Evolutionary conservation across 441 rosid genomes (phyloP).

Genomic region (Dalechampia spathulata): DNA sequence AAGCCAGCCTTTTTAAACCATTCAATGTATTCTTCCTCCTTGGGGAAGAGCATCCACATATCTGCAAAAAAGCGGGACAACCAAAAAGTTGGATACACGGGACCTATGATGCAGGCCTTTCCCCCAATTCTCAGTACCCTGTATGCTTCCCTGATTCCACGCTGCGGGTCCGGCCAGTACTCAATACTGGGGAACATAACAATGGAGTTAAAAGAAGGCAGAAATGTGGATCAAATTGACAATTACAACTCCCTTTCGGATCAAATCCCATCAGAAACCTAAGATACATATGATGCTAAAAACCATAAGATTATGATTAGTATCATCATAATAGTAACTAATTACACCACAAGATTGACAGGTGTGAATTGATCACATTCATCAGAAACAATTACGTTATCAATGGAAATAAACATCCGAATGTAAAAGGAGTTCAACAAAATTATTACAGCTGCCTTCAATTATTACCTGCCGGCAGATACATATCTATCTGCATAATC

Average conservation of each 20-base stretch:
- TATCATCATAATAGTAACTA: no score
- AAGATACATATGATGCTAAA: no score
- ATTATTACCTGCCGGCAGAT: conserved; percentile 45
- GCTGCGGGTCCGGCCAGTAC: conserved; percentile 97
- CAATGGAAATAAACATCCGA: background rate
- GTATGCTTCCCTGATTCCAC: conserved; percentile 92
- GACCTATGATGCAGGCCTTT: conserved; percentile 86
- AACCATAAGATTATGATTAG: no score
- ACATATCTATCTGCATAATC: conserved; percentile 45
- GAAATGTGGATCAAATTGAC: background rate
- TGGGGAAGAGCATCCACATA: conserved; percentile 95
- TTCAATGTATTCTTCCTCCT: conserved; percentile 95
- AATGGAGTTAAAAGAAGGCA: background rate
- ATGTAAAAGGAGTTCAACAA: background rate
- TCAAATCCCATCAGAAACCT: background rate
- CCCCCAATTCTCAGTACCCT: conserved; percentile 86
- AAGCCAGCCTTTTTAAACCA: conserved; percentile 91
- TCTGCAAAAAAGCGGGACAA: conserved; percentile 90
- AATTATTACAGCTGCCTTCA: background rate
- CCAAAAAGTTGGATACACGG: conserved; percentile 92
- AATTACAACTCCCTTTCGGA: background rate
- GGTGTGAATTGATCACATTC: no score
- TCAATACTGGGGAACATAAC: conserved; percentile 52
- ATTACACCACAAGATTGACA: no score
- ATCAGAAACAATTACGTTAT: no score